Evolutionary conservation across 495 filamentous ascomycete genomes (phyloP).

Genomic region (Cercophora samala): DNA sequence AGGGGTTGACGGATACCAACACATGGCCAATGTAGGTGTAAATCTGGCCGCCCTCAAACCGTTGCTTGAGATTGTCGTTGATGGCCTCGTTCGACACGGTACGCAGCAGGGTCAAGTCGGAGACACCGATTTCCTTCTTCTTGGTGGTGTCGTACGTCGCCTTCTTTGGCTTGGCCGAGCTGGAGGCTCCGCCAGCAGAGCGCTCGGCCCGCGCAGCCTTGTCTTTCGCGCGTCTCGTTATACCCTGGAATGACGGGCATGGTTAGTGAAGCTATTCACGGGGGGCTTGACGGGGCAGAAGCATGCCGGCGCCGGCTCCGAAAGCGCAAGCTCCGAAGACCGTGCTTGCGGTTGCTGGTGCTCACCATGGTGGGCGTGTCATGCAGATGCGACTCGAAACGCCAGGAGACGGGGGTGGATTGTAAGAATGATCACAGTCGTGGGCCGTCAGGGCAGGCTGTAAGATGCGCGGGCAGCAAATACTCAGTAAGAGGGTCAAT

Average conservation of each 20-base stretch:
- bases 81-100: conserved; percentile 99
- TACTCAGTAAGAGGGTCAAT: neutral
- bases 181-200: conserved; percentile 46
- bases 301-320: conserved; percentile 1
- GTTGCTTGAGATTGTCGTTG: conserved; percentile 96
- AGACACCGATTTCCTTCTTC: conserved; percentile 99
- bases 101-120: conserved; percentile 93
- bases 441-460: neutral
- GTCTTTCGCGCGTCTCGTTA: conserved; percentile 55
- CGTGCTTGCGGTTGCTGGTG: conserved; percentile 5
- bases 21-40: conserved; percentile 99
- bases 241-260: conserved; percentile 43
- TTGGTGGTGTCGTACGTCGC: conserved; percentile 92
- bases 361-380: conserved; percentile 34
- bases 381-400: conserved; percentile 22
- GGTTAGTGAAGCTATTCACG: neutral
- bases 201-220: conserved; percentile 63
- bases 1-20: conserved; percentile 98
- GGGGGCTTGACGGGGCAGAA: neutral
- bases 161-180: conserved; percentile 77
- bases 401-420: neutral
- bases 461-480: conserved; percentile 1
- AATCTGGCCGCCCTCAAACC: conserved; percentile 94
- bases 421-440: neutral
- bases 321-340: conserved; percentile 1